phyloP scores from a whole-genome alignment of 768 basidiomycete genomes.

The Chalciporus chontae region DNA sequence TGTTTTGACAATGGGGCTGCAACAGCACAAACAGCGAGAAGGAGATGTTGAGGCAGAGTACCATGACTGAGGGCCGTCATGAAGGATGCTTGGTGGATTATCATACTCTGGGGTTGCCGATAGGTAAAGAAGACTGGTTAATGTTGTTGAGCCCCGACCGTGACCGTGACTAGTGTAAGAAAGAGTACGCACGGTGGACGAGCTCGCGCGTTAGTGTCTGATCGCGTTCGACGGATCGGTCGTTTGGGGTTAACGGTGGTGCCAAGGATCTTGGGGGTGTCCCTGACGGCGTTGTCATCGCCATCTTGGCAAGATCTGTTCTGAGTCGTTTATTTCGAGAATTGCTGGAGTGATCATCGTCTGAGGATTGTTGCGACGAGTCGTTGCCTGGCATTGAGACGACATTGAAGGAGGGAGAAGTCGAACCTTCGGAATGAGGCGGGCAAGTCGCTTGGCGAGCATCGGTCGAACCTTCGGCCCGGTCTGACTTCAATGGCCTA shows the following conservation, averaged over 20 bases:
- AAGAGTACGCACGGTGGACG: constrained; percentile 55
- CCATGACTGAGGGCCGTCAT: constrained; percentile 61
- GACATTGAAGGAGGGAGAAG: constrained; percentile 15
- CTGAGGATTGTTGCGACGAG: constrained; percentile 20
- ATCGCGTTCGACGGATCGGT: constrained; percentile 51
- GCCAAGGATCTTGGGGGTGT: constrained; percentile 33
- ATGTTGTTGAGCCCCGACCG: constrained; percentile 1
- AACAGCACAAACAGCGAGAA: constrained; percentile 73
- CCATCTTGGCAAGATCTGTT: constrained; percentile 36
- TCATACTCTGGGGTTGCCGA: constrained; percentile 70
- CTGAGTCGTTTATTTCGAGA: constrained; percentile 52
- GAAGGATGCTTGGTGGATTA: constrained; percentile 80
- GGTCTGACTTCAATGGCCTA: constrained; percentile 45
- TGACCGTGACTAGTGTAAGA: not conserved
- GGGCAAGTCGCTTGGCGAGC: constrained; percentile 17
- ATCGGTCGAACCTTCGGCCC: constrained; percentile 26
- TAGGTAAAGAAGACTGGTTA: constrained; percentile 74
- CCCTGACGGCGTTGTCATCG: constrained; percentile 31
- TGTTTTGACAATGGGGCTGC: constrained; percentile 75
- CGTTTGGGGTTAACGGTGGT: constrained; percentile 33
- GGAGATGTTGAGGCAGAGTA: constrained; percentile 64
- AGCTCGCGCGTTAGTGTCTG: constrained; percentile 66
- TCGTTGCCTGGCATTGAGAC: constrained; percentile 13
- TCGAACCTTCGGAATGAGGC: constrained; percentile 14
- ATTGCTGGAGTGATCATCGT: constrained; percentile 40